Evolutionary conservation across 192 early-diverging fungal species (phyloP).

Genomic region (Thamnidium elegans): DNA sequence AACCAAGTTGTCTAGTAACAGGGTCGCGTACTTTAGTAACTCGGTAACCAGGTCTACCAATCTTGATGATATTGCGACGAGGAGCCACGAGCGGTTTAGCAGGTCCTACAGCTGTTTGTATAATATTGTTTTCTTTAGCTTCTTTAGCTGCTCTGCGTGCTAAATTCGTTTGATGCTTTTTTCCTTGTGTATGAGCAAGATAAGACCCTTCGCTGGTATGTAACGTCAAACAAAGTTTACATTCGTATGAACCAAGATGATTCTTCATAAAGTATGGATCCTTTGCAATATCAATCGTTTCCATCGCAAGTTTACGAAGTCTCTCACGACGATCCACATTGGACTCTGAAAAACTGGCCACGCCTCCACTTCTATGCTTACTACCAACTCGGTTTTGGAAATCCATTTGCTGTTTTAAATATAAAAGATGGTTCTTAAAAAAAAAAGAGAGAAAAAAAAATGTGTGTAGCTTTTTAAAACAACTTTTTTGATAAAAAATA

Average conservation of each 20-base stretch:
- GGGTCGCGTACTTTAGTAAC: slow-evolving; percentile 92
- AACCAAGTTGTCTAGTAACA: slow-evolving; percentile 77
- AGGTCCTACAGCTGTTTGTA: slow-evolving; percentile 43
- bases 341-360: slow-evolving; percentile 76
- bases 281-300: slow-evolving; percentile 92
- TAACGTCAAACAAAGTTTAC: slow-evolving; percentile 79
- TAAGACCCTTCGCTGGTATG: slow-evolving; percentile 94
- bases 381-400: slow-evolving; percentile 89
- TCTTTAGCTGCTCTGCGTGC: slow-evolving; percentile 87
- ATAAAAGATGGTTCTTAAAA: slow-evolving; percentile 1
- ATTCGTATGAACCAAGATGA: slow-evolving; percentile 78
- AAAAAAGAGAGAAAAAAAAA: slow-evolving; percentile 14
- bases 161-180: slow-evolving; percentile 96
- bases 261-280: slow-evolving; percentile 99
- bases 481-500: neutral
- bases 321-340: slow-evolving; percentile 94
- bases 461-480: neutral
- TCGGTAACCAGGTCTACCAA: slow-evolving; percentile 94
- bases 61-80: slow-evolving; percentile 84
- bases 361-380: slow-evolving; percentile 86
- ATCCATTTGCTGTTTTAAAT: slow-evolving; percentile 44
- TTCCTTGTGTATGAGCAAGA: slow-evolving; percentile 96
- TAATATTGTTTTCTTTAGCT: slow-evolving; percentile 57
- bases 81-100: slow-evolving; percentile 43
- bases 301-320: slow-evolving; percentile 89